A percentile compares a stretch with the other conserved stretches of the same genome.
Evolutionary conservation across 2,329 filamentous ascomycete species (phyloP).

Genomic region (Penicillium freii): DNA sequence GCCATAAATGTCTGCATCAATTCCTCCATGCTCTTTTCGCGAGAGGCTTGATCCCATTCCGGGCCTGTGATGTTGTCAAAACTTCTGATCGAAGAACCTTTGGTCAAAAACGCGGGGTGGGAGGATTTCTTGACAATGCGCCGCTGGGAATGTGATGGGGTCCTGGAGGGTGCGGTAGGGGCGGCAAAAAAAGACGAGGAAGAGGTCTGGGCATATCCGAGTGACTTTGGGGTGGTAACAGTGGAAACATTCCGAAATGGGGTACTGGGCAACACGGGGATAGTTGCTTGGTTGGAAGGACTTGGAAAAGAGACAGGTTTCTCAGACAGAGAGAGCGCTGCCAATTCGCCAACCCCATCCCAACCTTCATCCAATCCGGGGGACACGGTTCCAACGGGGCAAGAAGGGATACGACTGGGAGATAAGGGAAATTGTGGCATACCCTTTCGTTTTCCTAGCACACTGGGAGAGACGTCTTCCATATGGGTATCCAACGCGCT

Average conservation of each 20-base stretch:
- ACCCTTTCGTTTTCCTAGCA: constrained; percentile 53
- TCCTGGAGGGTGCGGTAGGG: constrained; percentile 35
- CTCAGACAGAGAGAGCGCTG: neutral
- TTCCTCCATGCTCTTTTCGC: constrained; percentile 72
- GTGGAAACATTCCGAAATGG: constrained; percentile 13
- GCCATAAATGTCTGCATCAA: constrained; percentile 70
- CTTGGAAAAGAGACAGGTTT: neutral
- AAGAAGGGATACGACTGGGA: constrained; percentile 17
- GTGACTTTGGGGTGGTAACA: constrained; percentile 12
- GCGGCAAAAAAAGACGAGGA: constrained; percentile 16
- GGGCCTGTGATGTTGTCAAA: constrained; percentile 35
- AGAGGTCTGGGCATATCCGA: constrained; percentile 42
- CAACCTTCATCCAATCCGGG: neutral
- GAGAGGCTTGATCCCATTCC: constrained; percentile 72
- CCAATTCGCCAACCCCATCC: neutral
- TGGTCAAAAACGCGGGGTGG: constrained; percentile 59
- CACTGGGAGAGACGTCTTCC: constrained; percentile 38
- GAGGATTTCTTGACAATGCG: constrained; percentile 32
- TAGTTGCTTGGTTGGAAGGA: neutral
- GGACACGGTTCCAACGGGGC: constrained; percentile 11
- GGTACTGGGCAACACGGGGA: constrained; percentile 6
- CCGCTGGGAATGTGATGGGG: constrained; percentile 1
- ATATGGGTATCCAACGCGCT: constrained; percentile 45
- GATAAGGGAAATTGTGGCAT: constrained; percentile 41
- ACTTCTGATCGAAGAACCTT: constrained; percentile 72